phyloP scores from a whole-genome alignment of 1,284 basidiomycete species.

The Apiotrichum gamsii region DNA sequence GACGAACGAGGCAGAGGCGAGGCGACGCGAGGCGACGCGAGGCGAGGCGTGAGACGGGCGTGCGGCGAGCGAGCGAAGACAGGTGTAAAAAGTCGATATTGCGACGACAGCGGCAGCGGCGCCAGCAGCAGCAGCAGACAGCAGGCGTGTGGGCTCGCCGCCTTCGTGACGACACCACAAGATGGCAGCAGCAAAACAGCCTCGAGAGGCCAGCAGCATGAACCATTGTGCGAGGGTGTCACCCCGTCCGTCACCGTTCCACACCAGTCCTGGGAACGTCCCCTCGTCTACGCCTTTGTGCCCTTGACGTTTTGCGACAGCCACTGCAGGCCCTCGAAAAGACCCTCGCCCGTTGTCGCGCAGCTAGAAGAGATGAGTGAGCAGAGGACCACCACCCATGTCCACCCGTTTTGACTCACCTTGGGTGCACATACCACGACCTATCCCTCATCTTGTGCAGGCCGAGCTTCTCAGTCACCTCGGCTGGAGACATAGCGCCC shows the following conservation, averaged over 20 bases:
- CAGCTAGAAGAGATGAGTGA: conserved; percentile 55
- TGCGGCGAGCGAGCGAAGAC: no score
- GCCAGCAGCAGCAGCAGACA: no score
- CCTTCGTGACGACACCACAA: no score
- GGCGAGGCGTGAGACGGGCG: background rate
- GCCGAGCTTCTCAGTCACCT: conserved; percentile 96
- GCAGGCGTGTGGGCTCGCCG: no score
- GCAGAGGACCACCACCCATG: background rate
- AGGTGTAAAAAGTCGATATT: no score
- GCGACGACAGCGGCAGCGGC: no score
- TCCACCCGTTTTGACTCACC: conserved; percentile 53
- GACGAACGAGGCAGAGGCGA: no score
- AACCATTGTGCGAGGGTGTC: no score
- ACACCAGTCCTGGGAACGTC: no score
- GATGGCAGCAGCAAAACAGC: no score
- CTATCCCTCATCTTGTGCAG: conserved; percentile 93
- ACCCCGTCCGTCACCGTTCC: no score
- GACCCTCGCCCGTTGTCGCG: conserved; percentile 89
- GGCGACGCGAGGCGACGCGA: background rate
- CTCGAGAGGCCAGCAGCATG: no score
- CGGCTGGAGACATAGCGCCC: conserved; percentile 96
- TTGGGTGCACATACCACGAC: conserved; percentile 98
- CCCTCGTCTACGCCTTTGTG: conserved; percentile 26
- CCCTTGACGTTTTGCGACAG: conserved; percentile 88
- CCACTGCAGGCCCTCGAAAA: conserved; percentile 95